Evolutionary conservation across 129 eudicot species (phyloP).

Genomic region (Lactuca sativa): DNA sequence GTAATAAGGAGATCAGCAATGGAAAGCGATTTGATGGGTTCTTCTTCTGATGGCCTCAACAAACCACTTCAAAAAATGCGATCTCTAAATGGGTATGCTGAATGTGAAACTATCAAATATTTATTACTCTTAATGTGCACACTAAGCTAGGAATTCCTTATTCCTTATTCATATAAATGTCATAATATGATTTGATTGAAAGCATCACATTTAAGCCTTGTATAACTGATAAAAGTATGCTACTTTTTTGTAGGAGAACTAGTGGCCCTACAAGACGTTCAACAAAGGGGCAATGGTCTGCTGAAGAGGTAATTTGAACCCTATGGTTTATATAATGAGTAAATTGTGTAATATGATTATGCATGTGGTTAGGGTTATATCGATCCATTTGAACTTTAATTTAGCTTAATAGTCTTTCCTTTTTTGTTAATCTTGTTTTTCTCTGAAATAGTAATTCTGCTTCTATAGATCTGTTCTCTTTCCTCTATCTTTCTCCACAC

Average conservation of each 20-base stretch:
- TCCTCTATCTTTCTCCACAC: background rate
- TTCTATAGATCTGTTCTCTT: background rate
- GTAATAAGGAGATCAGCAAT: conserved; percentile 34
- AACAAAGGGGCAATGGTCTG: conserved; percentile 97
- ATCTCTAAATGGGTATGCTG: conserved; percentile 66
- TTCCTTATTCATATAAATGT: background rate
- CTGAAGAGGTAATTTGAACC: conserved; percentile 62
- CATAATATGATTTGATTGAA: background rate
- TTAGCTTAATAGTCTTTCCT: too few relatives aligned
- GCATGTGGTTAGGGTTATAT: too few relatives aligned
- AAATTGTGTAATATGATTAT: too few relatives aligned
- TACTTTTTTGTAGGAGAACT: conserved; percentile 33
- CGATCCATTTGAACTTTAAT: too few relatives aligned
- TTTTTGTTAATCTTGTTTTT: too few relatives aligned
- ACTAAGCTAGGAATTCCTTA: background rate
- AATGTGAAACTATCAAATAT: background rate
- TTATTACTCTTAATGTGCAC: background rate
- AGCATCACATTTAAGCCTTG: background rate
- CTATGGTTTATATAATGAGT: too few relatives aligned
- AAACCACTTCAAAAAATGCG: conserved; percentile 52
- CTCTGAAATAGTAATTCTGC: background rate
- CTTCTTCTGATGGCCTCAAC: conserved; percentile 45
- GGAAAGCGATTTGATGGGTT: conserved; percentile 54
- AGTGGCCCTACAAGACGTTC: conserved; percentile 88
- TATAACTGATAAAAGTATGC: conserved; percentile 18